A percentile compares a stretch with the other conserved stretches of the same genome.
These are phyloP conservation scores for Peronosclerospora sorghi DNA, from an alignment of 352 stramenopile genomes.

Conservation along the genomic window DNA sequence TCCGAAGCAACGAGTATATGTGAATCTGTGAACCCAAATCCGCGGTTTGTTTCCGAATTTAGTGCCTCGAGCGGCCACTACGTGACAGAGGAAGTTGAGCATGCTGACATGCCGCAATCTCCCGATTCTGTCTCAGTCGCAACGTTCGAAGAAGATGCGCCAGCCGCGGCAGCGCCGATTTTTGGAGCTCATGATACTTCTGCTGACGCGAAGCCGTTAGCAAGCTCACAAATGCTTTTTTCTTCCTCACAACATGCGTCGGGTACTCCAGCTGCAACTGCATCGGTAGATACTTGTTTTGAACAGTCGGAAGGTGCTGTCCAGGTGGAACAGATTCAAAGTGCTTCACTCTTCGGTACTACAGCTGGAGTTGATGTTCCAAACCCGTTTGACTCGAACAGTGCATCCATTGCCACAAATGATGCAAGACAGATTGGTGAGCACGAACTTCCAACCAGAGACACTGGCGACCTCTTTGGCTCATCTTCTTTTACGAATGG, in stretches of 20 bases:
- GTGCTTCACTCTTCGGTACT: constrained; percentile 48
- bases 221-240: constrained; percentile 22
- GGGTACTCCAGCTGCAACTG: constrained; percentile 2
- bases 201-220: constrained; percentile 36
- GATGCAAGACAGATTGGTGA: constrained; percentile 12
- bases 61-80: constrained; percentile 25
- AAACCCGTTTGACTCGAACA: constrained; percentile 49
- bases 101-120: constrained; percentile 7
- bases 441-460: constrained; percentile 42
- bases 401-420: constrained; percentile 3
- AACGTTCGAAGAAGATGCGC: constrained; percentile 10
- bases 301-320: constrained; percentile 1
- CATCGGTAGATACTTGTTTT: constrained; percentile 6
- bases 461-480: constrained; percentile 50
- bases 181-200: constrained; percentile 16
- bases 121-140: constrained; percentile 13
- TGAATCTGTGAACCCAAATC: constrained; percentile 30
- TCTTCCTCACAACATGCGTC: constrained; percentile 10
- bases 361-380: constrained; percentile 30
- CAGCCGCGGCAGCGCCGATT: constrained; percentile 6
- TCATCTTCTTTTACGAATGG: constrained; percentile 19
- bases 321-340: constrained; percentile 21
- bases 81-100: constrained; percentile 19
- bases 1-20: constrained; percentile 46
- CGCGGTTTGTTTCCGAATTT: constrained; percentile 27